Base-by-base conservation (phyloP, 495 filamentous ascomycete genomes). In the Amorphotheca resinae region DNA sequence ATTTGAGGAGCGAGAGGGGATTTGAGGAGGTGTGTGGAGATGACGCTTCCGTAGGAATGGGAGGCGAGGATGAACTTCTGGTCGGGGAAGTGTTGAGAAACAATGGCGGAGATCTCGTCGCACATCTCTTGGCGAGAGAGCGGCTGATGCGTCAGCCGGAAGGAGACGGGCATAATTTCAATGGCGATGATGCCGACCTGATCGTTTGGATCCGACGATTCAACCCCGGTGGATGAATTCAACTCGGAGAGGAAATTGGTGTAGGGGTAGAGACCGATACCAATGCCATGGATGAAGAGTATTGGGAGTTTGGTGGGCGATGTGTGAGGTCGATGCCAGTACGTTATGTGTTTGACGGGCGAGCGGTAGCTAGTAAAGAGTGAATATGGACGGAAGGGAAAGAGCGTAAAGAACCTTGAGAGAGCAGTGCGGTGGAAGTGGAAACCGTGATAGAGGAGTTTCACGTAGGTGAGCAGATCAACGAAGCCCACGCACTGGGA, bases 281-380 rank as follows among this genome's bases (percentile, higher is more conserved):
- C 77, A 38, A 84, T 80, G n/a, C 79, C 79, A 53, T 84, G 79
- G 15, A 82, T 64, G 56, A 82, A 81, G 3, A 84, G 54, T 33
- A 82, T 50, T 0, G 79, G 79, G 1, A 70, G 54, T 21, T 65
- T 65, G 4, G 63, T 60, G 4, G 58, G 57, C 1, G 76, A 73
- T 8, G 61, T 72, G 49, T 82, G 79, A 1, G 74, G 72, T 14
- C 74, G 69, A 53, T 76, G 60, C 77, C 77, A 81, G 60, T 84
- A 84, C 23, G 66, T 64, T 0, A 76, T 50, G n/a, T 61, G 55
- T 18, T 64, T 63, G 0, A 64, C 64, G 0, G 76, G 72, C 1
- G 65, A 65, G 14, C 38, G 55, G 11, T 60, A 41, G 12, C 52
- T 51, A 4, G 57, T 56, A 22, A 75, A 52, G 8, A 70, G 41